phyloP scores from a whole-genome alignment of 2,329 filamentous ascomycete species.

The Colletotrichum sublineola region DNA sequence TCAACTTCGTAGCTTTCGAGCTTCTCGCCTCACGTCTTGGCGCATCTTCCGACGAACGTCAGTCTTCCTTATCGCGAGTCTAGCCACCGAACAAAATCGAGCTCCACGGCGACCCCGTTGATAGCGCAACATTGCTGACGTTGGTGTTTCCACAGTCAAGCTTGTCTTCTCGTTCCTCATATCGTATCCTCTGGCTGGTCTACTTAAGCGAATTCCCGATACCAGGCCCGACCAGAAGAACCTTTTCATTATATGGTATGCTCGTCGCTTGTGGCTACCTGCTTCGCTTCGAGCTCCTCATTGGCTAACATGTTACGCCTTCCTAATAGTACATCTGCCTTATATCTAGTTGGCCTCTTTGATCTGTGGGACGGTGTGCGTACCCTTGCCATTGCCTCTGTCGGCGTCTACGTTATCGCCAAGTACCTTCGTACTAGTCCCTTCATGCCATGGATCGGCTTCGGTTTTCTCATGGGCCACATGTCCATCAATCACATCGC shows the following conservation, averaged over 20 bases:
- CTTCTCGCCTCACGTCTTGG: conserved; percentile 57
- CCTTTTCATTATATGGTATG: conserved; percentile 82
- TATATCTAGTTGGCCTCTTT: conserved; percentile 94
- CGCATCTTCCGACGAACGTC: conserved; percentile 61
- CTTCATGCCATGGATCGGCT: conserved; percentile 98
- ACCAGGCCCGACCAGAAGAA: conserved; percentile 87
- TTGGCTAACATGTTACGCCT: conserved; percentile 3
- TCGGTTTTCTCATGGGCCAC: conserved; percentile 94
- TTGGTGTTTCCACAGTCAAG: conserved; percentile 75
- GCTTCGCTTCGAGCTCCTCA: conserved; percentile 4
- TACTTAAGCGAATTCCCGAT: conserved; percentile 93
- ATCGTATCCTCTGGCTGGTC: conserved; percentile 89
- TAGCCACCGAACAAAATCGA: background rate
- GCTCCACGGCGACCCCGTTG: conserved; percentile 50
- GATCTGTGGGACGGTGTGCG: conserved; percentile 88
- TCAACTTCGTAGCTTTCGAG: conserved; percentile 57
- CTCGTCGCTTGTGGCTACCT: background rate
- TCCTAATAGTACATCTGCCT: conserved; percentile 75
- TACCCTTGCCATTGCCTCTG: conserved; percentile 84
- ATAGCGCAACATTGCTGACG: conserved; percentile 10
- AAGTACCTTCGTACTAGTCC: conserved; percentile 82
- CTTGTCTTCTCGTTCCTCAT: conserved; percentile 90
- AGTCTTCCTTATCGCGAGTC: conserved; percentile 43
- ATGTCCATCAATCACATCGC: conserved; percentile 91
- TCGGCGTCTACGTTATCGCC: conserved; percentile 85